Evolutionary conservation across 371 early-diverging fungal species (phyloP).

Genomic region (Mortierella sp.): DNA sequence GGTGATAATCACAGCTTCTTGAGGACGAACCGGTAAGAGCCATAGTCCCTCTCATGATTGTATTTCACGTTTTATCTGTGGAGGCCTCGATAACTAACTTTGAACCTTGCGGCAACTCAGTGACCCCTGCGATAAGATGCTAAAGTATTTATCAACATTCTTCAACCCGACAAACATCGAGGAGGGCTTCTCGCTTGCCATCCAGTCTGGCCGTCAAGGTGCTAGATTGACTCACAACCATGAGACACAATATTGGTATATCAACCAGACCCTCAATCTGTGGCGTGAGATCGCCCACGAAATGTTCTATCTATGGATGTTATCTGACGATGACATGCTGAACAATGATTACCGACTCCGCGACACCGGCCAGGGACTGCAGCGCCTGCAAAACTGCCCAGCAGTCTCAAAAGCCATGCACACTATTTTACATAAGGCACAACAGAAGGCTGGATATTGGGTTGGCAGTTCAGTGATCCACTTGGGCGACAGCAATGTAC

Average conservation of each 20-base stretch:
- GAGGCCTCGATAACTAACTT: neutral
- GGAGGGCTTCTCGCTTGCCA: constrained; percentile 81
- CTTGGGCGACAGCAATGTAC: constrained; percentile 94
- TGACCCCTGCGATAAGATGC: constrained; percentile 96
- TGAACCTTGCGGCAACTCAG: constrained; percentile 52
- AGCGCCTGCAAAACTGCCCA: constrained; percentile 89
- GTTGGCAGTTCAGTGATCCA: constrained; percentile 96
- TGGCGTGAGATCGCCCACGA: constrained; percentile 97
- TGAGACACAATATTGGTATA: constrained; percentile 93
- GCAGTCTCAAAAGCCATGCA: constrained; percentile 89
- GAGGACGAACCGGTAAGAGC: constrained; percentile 76
- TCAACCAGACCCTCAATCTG: constrained; percentile 91
- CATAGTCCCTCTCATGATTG: neutral
- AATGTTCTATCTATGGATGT: constrained; percentile 95
- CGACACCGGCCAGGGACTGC: constrained; percentile 97
- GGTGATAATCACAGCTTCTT: constrained; percentile 97
- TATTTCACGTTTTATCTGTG: neutral
- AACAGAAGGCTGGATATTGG: constrained; percentile 90
- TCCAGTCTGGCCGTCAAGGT: constrained; percentile 84
- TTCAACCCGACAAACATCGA: constrained; percentile 67
- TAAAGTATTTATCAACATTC: constrained; percentile 80
- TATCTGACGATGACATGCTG: constrained; percentile 92
- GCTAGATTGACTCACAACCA: constrained; percentile 95
- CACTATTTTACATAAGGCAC: constrained; percentile 88
- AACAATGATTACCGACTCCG: constrained; percentile 85